Percentiles rank a stretch among this genome's conserved stretches.
These are phyloP conservation scores for Phaffia tasmanica DNA, from an alignment of 768 basidiomycete genomes.

Conservation along the genomic window DNA sequence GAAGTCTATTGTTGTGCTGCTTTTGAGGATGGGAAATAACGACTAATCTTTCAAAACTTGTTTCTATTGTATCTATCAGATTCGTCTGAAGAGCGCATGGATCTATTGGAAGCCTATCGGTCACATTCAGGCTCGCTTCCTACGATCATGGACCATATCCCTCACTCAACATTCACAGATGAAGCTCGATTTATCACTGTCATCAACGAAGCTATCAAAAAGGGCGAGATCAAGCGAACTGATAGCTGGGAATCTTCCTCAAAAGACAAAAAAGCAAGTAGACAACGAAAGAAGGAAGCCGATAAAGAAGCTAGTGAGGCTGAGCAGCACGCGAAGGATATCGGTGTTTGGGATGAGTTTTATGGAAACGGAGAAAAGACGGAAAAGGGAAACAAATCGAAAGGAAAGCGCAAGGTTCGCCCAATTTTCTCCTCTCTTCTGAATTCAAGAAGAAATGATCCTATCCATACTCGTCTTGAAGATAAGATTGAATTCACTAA, in stretches of 20 bases:
- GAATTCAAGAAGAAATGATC: too few species aligned
- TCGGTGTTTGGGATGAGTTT: conserved; percentile 75
- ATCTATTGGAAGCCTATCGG: conserved; percentile 63
- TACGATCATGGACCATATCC: conserved; percentile 71
- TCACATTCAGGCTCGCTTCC: conserved; percentile 63
- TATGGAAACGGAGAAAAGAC: conserved; percentile 21
- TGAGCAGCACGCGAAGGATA: conserved; percentile 63
- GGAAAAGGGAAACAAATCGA: not conserved
- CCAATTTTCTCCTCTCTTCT: too few species aligned
- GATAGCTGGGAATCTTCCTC: conserved; percentile 57
- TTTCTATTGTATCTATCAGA: conserved; percentile 44
- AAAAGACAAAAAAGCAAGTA: conserved; percentile 67
- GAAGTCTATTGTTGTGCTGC: not conserved
- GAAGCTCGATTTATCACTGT: conserved; percentile 67
- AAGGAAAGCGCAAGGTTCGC: conserved; percentile 3
- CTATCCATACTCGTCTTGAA: too few species aligned
- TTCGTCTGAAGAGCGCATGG: conserved; percentile 70
- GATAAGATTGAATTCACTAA: too few species aligned
- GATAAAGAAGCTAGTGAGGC: conserved; percentile 75
- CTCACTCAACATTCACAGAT: conserved; percentile 65
- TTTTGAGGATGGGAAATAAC: not conserved
- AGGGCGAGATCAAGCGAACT: conserved; percentile 45
- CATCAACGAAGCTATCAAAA: conserved; percentile 56
- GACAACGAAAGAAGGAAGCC: conserved; percentile 60
- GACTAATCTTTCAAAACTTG: not conserved